Conservation (phyloP, 176 grass and related monocot genomes). For the Dactylis glomerata region DNA sequence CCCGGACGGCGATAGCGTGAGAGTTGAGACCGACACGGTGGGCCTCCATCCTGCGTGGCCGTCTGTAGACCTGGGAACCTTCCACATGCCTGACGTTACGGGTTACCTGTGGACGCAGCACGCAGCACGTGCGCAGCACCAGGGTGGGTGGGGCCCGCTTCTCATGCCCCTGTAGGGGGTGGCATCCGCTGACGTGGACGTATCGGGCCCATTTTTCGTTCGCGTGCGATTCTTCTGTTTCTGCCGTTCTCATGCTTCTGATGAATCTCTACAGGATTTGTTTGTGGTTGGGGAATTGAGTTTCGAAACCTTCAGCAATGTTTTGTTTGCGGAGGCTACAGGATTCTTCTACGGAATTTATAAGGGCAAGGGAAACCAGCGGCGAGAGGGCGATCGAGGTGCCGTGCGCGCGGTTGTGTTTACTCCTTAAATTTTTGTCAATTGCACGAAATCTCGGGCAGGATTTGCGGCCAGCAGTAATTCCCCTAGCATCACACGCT, state of each 20-base stretch:
- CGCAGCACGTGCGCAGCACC: not conserved
- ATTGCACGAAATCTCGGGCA: not conserved
- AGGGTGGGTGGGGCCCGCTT: not conserved
- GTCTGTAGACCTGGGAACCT: not conserved
- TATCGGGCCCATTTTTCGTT: too few relatives aligned
- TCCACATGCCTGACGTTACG: slow-evolving; percentile 6
- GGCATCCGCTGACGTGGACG: slow-evolving; percentile 1
- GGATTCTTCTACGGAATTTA: not conserved
- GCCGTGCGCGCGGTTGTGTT: not conserved
- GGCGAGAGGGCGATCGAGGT: too few relatives aligned
- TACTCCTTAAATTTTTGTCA: too few relatives aligned
- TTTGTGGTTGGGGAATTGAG: too few relatives aligned
- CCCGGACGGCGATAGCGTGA: not conserved
- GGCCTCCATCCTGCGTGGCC: not conserved
- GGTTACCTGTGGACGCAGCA: not conserved
- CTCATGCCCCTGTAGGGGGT: too few relatives aligned
- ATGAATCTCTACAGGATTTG: not conserved
- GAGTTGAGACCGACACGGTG: not conserved
- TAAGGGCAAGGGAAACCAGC: too few relatives aligned
- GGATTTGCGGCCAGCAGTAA: not conserved
- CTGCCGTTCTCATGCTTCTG: too few relatives aligned
- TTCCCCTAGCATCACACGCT: not conserved
- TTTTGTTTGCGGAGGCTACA: not conserved
- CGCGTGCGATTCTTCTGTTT: not conserved
- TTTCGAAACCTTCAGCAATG: not conserved